Evolutionary conservation across 2,329 filamentous ascomycete genomes (phyloP).

Genomic region (Botrytis galanthina): DNA sequence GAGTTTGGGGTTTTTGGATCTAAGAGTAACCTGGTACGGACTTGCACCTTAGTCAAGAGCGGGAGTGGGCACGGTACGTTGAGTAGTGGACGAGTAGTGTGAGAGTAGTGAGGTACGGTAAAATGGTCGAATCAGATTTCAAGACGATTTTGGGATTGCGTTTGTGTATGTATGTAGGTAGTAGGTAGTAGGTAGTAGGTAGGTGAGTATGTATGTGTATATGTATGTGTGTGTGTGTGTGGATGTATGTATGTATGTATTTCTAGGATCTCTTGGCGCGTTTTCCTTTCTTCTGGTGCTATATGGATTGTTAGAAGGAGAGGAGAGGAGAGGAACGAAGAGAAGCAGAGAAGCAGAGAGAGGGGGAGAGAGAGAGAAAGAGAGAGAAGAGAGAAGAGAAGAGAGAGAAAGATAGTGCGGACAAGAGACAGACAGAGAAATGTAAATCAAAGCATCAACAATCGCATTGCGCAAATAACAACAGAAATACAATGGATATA

Average conservation of each 20-base stretch:
- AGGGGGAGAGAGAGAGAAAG: not conserved
- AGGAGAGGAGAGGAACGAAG: not conserved
- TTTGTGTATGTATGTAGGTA: not conserved
- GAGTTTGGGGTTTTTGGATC: not conserved
- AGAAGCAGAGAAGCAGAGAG: too few relatives aligned
- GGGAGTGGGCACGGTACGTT: slow-evolving; percentile 9
- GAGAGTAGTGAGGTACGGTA: not conserved
- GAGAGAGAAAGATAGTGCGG: not conserved
- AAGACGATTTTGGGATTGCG: not conserved
- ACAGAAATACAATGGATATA: not conserved
- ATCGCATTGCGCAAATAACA: not conserved
- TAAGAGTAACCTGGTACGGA: not conserved
- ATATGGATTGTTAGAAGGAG: slow-evolving; percentile 1
- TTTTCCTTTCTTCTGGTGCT: slow-evolving; percentile 4
- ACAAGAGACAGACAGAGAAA: not conserved
- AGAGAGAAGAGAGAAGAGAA: not conserved
- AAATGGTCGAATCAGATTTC: slow-evolving; percentile 2
- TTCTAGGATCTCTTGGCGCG: not conserved
- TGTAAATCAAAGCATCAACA: not conserved
- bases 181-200: not conserved
- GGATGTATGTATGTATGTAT: not conserved
- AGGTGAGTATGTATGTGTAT: not conserved
- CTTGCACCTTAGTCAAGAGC: not conserved
- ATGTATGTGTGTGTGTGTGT: not conserved
- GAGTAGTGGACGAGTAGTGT: slow-evolving; percentile 7